Base-by-base conservation (phyloP, 1,284 basidiomycete genomes). In the Ceratobasidium sp. region DNA sequence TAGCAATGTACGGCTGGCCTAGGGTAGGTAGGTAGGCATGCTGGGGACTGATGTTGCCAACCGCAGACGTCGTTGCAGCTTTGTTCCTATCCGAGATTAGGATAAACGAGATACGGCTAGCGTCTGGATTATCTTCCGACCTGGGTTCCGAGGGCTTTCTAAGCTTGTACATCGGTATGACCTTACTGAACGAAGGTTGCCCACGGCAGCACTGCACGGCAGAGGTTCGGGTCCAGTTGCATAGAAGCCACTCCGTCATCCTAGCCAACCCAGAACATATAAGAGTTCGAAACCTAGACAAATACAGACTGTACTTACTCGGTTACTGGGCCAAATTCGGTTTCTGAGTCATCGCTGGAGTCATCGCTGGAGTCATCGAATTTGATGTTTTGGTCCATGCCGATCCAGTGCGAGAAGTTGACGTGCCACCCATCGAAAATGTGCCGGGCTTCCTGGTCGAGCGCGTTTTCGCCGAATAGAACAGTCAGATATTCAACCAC, bases 331-430 rank as follows among this genome's bases (percentile, higher is more conserved):
- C 31, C 8, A 34, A 34, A 34, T 8, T 34, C 34, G 2, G 34
- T 8, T 34, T 8, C 34, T 8, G 34, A 34, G 34, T 34, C 8
- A 34, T 8, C 8, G 2, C 34, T 34, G 34, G 34, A 34, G 34
- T 8, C 6, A 8, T 6, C 22, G 8, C 8, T 24, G 5, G 27
- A 9, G 9, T 39, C 27, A 8, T 41, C 19, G 14, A 31, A 16
- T 31, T 22, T 5, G 19, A 66, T 53, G 5, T 7, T 5, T 24
- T 49, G 11, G 3, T 37, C 31, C 64, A 66, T 54, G 19, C 19
- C 14, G 2, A 66, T 48, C 64, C 64, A 66, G 31, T 66, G 64
- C 2, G 64, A 66, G 8, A 66, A 66, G n/a, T 66, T 54, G 34
- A 66, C 27, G 19, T 39, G 27, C 64, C 64, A 66, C 5, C 49